A percentile compares a stretch with the other conserved stretches of the same genome.
These are phyloP conservation scores for Aspergillus luchuensis DNA, from an alignment of 2,329 filamentous ascomycete genomes.

Conservation along the genomic window DNA sequence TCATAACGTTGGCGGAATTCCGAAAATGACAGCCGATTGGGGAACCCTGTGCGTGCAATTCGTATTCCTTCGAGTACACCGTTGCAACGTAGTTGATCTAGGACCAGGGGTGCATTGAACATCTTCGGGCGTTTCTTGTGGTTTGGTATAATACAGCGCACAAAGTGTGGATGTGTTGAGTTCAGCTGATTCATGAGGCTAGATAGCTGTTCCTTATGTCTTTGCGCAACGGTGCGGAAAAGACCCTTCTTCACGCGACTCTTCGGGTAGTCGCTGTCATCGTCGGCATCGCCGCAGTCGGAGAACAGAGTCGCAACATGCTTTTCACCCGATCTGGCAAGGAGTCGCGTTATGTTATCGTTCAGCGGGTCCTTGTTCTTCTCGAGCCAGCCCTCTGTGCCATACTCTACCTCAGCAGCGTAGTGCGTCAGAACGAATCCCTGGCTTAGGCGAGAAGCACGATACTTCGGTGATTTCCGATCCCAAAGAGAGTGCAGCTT, in stretches of 20 bases:
- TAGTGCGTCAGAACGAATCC: slow-evolving; percentile 98
- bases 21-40: slow-evolving; percentile 85
- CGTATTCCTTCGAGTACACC: slow-evolving; percentile 98
- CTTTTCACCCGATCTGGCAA: slow-evolving; percentile 77
- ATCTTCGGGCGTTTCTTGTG: slow-evolving; percentile 97
- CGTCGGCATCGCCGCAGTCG: slow-evolving; percentile 82
- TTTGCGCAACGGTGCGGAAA: slow-evolving; percentile 93
- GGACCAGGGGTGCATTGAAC: slow-evolving; percentile 85
- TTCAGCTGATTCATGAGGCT: slow-evolving; percentile 92
- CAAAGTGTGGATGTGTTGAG: slow-evolving; percentile 96
- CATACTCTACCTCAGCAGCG: slow-evolving; percentile 96
- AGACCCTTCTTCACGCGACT: slow-evolving; percentile 95
- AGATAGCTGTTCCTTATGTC: slow-evolving; percentile 98
- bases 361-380: slow-evolving; percentile 99
- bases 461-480: slow-evolving; percentile 91
- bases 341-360: slow-evolving; percentile 89
- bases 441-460: slow-evolving; percentile 80
- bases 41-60: slow-evolving; percentile 95
- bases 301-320: slow-evolving; percentile 83
- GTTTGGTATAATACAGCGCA: slow-evolving; percentile 95
- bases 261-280: slow-evolving; percentile 66
- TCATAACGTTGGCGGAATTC: slow-evolving; percentile 97
- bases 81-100: slow-evolving; percentile 97
- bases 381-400: slow-evolving; percentile 90
- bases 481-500: slow-evolving; percentile 98